Percentiles rank a stretch among this genome's conserved stretches.
phyloP scores from a whole-genome alignment of 768 basidiomycete genomes.

The Suillus decipiens region DNA sequence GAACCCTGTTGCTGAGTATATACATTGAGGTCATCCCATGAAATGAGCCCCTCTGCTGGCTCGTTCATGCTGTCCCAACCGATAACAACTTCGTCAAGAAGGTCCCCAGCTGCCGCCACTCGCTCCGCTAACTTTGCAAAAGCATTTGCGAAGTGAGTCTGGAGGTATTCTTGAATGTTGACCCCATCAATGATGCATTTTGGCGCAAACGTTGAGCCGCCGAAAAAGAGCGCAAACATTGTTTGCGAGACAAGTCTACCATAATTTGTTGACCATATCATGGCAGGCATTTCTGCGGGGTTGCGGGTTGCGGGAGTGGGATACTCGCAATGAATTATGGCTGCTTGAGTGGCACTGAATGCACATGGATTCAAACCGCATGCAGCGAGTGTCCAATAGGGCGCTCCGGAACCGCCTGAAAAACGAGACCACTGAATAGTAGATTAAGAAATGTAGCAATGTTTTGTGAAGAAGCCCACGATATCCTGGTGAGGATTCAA shows the following conservation, averaged over 20 bases:
- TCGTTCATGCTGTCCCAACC: constrained; percentile 99
- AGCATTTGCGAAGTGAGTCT: constrained; percentile 74
- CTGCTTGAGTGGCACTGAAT: constrained; percentile 82
- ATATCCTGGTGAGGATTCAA: constrained; percentile 97
- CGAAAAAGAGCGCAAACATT: constrained; percentile 94
- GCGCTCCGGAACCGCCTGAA: constrained; percentile 92
- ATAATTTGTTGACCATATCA: constrained; percentile 98
- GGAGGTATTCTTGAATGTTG: constrained; percentile 90
- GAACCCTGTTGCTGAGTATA: constrained; percentile 70
- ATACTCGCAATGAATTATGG: constrained; percentile 90
- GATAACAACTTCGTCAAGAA: constrained; percentile 86
- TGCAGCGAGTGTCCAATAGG: constrained; percentile 89
- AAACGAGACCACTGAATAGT: constrained; percentile 85
- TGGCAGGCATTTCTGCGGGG: constrained; percentile 79
- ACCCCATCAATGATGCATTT: constrained; percentile 87
- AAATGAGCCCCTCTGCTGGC: constrained; percentile 78
- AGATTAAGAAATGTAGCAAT: constrained; percentile 2
- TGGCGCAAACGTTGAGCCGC: constrained; percentile 86
- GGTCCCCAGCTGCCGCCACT: constrained; percentile 69
- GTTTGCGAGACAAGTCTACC: constrained; percentile 86
- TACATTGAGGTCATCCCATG: constrained; percentile 64
- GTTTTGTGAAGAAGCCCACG: constrained; percentile 46
- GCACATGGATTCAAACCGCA: constrained; percentile 88
- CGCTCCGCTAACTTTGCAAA: constrained; percentile 75
- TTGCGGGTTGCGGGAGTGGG: constrained; percentile 56